A percentile compares a stretch with the other conserved stretches of the same genome.
Evolutionary conservation across 2,329 filamentous ascomycete genomes (phyloP).

Genomic region (Fonsecaea multimorphosa): DNA sequence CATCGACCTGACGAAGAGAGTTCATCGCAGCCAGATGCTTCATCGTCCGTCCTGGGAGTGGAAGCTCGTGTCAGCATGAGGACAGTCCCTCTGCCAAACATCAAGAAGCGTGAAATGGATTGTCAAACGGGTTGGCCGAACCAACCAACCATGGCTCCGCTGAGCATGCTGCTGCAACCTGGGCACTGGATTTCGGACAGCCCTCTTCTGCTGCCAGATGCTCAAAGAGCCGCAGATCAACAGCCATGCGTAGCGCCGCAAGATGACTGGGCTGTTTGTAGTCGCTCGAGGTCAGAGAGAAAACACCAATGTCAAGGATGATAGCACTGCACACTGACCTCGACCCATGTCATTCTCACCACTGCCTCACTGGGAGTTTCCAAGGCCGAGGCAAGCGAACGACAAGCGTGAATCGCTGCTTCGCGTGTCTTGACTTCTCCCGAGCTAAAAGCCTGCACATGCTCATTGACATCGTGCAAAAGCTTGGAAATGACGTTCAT

Average conservation of each 20-base stretch:
- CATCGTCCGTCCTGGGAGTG: slow-evolving; percentile 33
- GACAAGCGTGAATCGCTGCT: slow-evolving; percentile 19
- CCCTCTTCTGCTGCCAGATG: slow-evolving; percentile 2
- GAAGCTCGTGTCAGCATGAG: slow-evolving; percentile 12
- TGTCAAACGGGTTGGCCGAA: slow-evolving; percentile 4
- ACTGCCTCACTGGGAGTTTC: slow-evolving; percentile 22
- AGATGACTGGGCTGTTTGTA: slow-evolving; percentile 19
- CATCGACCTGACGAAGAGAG: slow-evolving; percentile 34
- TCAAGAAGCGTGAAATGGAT: not conserved
- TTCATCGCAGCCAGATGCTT: slow-evolving; percentile 34
- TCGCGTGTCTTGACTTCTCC: slow-evolving; percentile 19
- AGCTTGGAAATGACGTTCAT: slow-evolving; percentile 6
- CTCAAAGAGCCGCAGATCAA: slow-evolving; percentile 19
- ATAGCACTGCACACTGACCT: slow-evolving; percentile 10
- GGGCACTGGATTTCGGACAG: slow-evolving; percentile 16
- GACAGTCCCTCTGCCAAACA: not conserved
- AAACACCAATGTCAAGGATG: not conserved
- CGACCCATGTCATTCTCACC: slow-evolving; percentile 23
- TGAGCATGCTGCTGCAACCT: slow-evolving; percentile 15
- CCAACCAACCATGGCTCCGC: slow-evolving; percentile 20
- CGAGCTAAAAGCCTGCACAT: slow-evolving; percentile 17
- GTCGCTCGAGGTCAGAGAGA: slow-evolving; percentile 2
- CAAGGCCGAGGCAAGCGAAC: slow-evolving; percentile 13
- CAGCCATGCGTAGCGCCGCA: slow-evolving; percentile 13
- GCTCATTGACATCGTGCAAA: slow-evolving; percentile 15